Percentiles rank a stretch among this genome's conserved stretches.
Evolutionary conservation across 2,329 filamentous ascomycete genomes (phyloP).

Genomic region (Aspergillus spinulosporus): DNA sequence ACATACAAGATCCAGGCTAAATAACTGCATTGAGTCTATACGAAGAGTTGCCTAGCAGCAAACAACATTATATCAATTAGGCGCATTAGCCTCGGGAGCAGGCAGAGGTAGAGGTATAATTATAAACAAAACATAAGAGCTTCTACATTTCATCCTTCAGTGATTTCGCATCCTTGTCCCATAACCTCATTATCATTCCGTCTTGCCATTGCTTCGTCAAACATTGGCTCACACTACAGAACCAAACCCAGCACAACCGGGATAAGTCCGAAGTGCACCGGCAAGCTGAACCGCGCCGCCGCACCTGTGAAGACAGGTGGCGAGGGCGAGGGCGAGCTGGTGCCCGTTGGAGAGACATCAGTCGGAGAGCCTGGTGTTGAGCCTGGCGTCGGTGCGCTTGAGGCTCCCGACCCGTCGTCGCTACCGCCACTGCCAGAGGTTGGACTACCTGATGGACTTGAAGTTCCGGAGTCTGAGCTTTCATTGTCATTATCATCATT

Average conservation of each 20-base stretch:
- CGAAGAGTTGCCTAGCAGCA: no score
- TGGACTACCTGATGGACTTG: background rate
- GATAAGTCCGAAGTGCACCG: background rate
- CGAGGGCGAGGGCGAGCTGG: background rate
- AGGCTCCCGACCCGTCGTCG: background rate
- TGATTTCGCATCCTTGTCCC: no score
- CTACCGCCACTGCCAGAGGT: background rate
- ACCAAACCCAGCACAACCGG: background rate
- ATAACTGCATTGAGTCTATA: no score
- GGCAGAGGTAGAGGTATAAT: no score
- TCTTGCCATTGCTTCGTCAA: background rate
- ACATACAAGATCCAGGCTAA: no score
- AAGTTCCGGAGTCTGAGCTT: no score
- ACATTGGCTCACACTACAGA: background rate
- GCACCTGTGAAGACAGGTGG: constrained; percentile 1
- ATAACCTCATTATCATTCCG: no score
- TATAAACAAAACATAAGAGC: no score
- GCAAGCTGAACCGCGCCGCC: background rate
- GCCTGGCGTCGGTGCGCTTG: background rate
- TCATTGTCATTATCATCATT: no score
- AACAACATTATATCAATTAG: no score
- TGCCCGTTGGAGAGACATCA: background rate
- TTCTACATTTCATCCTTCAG: no score
- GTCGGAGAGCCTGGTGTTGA: background rate
- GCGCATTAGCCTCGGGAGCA: no score